Evolutionary conservation across 2,329 filamentous ascomycete genomes (phyloP), one percentile per base, ranked within the genome.

Genomic region (Arthrinium puccinioides): DNA sequence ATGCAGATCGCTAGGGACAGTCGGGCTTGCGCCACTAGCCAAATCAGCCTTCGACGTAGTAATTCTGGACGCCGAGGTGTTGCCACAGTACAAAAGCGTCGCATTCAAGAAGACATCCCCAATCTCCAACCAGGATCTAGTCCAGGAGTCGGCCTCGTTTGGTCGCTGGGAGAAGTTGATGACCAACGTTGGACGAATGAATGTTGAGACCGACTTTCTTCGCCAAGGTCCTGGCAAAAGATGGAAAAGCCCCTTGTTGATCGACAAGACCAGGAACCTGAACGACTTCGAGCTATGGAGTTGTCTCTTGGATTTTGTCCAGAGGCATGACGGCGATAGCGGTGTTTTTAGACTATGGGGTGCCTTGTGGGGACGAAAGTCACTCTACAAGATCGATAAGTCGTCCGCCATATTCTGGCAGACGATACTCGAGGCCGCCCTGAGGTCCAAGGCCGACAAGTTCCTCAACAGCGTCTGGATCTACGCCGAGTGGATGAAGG

Each of bases 401-500:
- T 40, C 54, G 15, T 48, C 52, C 18, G 32, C 40, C 14, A 40
- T 45, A 25, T 57, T 57, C 36, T 58, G 53, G 53, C 49, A 46
- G 27, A 47, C 50, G 25, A 46, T 67, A 6, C 42, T 63, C 14
- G 51, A 54, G 9, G 49, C 52, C 5, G 61, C 61, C 2, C 41
- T 66, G 14, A 40, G 38, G 24, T 48, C 46, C 3, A 44, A 46
- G 9, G 52, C 61, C 36, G 43, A 51, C 6, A 44, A 44, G 13
- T 48, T 63, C 29, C 44, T 69, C 24, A 45, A 57, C 9, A 51
- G 50, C 33, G 51, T 64, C 16, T 59, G 56, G 50, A 40, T 51
- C 11, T 68, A 67, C 39, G 63, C 62, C 25, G 59, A 66, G 42
- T 67, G 64, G 53, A 63, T 76, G 38, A 50, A 54, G 21, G 49